A percentile compares a stretch with the other conserved stretches of the same genome.
These are phyloP conservation scores for Malassezia brasiliensis DNA, from an alignment of 1,284 basidiomycete species.

Conservation along the genomic window DNA sequence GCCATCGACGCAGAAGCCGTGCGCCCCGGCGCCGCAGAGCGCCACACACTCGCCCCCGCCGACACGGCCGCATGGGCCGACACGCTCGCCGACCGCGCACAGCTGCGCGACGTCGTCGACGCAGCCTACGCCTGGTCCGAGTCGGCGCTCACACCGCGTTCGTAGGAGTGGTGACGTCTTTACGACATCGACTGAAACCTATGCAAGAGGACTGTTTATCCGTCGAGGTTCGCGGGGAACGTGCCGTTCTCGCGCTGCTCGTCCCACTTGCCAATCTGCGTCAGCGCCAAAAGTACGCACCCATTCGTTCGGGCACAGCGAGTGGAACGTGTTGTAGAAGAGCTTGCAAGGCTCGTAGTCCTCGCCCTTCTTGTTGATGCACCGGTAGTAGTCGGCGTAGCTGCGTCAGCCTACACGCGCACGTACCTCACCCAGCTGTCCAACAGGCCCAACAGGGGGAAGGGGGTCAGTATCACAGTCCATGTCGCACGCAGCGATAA, in stretches of 20 bases:
- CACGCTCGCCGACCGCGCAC: background rate
- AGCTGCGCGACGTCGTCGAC: background rate
- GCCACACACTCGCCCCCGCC: background rate
- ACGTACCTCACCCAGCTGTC: conserved; percentile 45
- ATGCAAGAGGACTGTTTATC: conserved; percentile 15
- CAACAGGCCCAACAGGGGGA: background rate
- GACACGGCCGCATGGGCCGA: background rate
- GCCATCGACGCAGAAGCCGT: background rate
- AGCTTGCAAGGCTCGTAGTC: conserved; percentile 97
- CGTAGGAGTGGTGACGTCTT: background rate
- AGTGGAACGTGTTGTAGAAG: conserved; percentile 92
- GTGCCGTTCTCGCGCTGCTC: conserved; percentile 44
- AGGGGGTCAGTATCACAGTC: conserved; percentile 2
- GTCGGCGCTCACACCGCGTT: background rate
- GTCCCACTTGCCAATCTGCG: conserved; percentile 45
- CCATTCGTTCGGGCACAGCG: conserved; percentile 72
- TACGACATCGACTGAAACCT: too few species aligned
- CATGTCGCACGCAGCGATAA: background rate
- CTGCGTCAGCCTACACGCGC: conserved; percentile 15
- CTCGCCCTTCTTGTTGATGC: conserved; percentile 90
- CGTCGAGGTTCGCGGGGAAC: conserved; percentile 45
- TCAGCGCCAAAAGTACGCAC: conserved; percentile 25
- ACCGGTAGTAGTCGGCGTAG: conserved; percentile 77
- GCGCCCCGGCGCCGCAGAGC: background rate
- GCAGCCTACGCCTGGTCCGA: background rate